Percentiles rank a stretch among this genome's conserved stretches.
These are phyloP conservation scores for Saksenaea vasiformis DNA, from an alignment of 371 early-diverging fungal species.

Conservation along the genomic window DNA sequence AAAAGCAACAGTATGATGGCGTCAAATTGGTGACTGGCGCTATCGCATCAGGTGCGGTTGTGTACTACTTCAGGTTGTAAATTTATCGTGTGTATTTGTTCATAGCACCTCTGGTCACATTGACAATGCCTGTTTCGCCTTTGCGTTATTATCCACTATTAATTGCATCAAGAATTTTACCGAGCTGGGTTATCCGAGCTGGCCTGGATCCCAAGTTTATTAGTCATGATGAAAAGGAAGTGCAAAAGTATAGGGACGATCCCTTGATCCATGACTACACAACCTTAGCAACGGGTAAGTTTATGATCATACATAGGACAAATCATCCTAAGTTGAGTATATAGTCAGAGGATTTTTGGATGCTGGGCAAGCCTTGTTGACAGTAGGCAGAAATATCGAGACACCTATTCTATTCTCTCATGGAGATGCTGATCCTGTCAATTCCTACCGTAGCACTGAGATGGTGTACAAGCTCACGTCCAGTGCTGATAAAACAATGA, in stretches of 20 bases:
- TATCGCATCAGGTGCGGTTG: constrained; percentile 37
- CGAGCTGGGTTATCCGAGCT: constrained; percentile 46
- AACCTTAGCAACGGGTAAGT: constrained; percentile 43
- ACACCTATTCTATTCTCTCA: constrained; percentile 50
- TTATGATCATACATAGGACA: too few relatives aligned
- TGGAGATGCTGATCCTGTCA: constrained; percentile 54
- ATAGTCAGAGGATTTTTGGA: constrained; percentile 37
- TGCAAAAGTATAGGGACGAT: constrained; percentile 51
- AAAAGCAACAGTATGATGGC: constrained; percentile 36
- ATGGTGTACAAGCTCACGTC: constrained; percentile 42
- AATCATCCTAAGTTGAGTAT: neutral
- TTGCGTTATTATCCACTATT: constrained; percentile 34
- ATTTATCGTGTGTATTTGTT: constrained; percentile 5
- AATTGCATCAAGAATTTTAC: constrained; percentile 41
- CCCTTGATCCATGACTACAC: constrained; percentile 56
- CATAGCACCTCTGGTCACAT: constrained; percentile 30
- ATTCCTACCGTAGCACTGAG: constrained; percentile 32
- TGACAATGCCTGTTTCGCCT: constrained; percentile 38
- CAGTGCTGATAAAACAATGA: constrained; percentile 50
- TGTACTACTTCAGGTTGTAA: constrained; percentile 1
- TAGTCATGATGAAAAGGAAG: constrained; percentile 49
- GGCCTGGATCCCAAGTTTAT: constrained; percentile 43
- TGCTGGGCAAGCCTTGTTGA: constrained; percentile 23
- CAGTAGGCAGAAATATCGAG: constrained; percentile 17
- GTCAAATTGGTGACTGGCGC: constrained; percentile 41